These are phyloP conservation scores for Nemophila menziesii DNA, from an alignment of 257 asterid species.

Conservation along the genomic window DNA sequence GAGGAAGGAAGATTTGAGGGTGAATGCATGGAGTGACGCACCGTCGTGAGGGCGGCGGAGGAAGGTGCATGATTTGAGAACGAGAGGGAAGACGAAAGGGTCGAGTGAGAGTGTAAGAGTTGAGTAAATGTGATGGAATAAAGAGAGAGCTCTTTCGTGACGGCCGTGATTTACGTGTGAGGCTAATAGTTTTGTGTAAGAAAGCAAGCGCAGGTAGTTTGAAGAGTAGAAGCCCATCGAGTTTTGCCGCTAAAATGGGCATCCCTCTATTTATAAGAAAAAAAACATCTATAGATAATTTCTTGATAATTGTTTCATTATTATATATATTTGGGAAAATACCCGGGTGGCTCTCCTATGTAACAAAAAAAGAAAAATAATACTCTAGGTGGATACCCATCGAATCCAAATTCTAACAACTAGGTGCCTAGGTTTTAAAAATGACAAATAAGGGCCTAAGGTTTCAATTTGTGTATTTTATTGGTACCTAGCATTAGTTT, in stretches of 20 bases:
- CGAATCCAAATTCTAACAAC: no score
- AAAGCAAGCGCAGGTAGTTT: constrained; percentile 28
- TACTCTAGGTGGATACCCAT: no score
- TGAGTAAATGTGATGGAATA: constrained; percentile 28
- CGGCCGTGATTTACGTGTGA: constrained; percentile 33
- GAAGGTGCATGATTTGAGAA: constrained; percentile 34
- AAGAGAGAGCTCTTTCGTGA: constrained; percentile 28
- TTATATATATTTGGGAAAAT: no score
- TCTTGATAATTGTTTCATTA: no score
- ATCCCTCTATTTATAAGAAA: no score
- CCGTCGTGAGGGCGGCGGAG: constrained; percentile 19
- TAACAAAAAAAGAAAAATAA: no score
- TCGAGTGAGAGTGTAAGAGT: constrained; percentile 24
- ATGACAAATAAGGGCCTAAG: no score
- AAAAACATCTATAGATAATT: no score
- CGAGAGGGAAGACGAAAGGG: constrained; percentile 36
- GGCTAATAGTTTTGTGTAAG: constrained; percentile 32
- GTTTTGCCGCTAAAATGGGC: background rate
- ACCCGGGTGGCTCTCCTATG: no score
- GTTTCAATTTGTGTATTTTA: no score
- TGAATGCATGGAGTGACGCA: constrained; percentile 23
- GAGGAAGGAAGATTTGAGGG: constrained; percentile 15
- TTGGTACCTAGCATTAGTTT: no score
- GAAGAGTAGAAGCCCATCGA: constrained; percentile 23
- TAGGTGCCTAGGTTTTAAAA: no score